A percentile compares a stretch with the other conserved stretches of the same genome.
phyloP scores from a whole-genome alignment of 331 rosid species.

The Malus hybrid region DNA sequence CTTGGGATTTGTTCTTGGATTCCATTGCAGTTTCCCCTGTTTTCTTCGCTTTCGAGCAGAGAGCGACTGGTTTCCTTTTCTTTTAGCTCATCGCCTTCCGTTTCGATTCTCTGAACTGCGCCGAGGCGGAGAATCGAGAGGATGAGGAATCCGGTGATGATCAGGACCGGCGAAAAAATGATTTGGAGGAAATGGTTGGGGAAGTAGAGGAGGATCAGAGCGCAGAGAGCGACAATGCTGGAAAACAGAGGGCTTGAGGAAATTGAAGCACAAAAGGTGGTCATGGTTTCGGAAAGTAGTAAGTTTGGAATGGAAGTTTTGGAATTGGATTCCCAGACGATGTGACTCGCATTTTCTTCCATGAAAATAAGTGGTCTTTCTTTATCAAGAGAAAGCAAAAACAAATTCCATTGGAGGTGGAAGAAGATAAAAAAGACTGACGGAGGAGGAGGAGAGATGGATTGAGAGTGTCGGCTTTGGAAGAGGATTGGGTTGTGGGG shows the following conservation, averaged over 20 bases:
- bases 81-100: background rate
- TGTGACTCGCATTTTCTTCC: conserved; percentile 14
- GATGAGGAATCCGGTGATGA: conserved; percentile 40
- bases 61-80: background rate
- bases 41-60: background rate
- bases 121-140: conserved; percentile 56
- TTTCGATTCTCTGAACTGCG: conserved; percentile 38
- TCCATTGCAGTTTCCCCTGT: background rate
- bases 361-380: background rate
- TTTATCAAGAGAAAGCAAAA: conserved; percentile 1
- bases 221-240: conserved; percentile 46
- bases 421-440: conserved; percentile 7
- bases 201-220: conserved; percentile 48
- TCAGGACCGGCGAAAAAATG: conserved; percentile 46
- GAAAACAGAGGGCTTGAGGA: conserved; percentile 59
- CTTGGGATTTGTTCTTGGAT: conserved; percentile 1
- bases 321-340: conserved; percentile 17
- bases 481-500: conserved; percentile 22
- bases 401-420: conserved; percentile 22
- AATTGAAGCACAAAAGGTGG: conserved; percentile 18
- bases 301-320: conserved; percentile 14
- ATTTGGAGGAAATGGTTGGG: conserved; percentile 39
- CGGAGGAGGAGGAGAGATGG: conserved; percentile 13
- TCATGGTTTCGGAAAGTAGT: conserved; percentile 11
- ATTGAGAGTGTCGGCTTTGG: background rate